Evolutionary conservation across 2,329 filamentous ascomycete species (phyloP), one percentile per base, ranked within the genome.

Genomic region (Phaeosphaeriaceae sp.): DNA sequence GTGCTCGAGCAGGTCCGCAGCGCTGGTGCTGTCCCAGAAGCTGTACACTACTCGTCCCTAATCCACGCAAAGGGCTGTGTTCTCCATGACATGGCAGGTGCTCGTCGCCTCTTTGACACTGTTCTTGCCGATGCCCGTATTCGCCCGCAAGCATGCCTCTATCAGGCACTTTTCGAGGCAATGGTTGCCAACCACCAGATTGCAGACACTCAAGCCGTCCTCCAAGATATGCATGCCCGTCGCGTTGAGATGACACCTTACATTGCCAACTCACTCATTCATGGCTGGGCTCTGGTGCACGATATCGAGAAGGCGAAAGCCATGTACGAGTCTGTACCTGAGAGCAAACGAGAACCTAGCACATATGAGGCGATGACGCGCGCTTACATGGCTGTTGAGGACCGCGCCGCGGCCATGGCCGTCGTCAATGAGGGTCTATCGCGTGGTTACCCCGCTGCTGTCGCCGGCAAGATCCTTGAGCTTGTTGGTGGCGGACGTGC

Each of bases 281-380:
- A 97, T 69, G 94, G 94, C 56, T 99, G 94, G 93, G 90, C 93
- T 17, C 83, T 87, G 12, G 89, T 89, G 71, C 88, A 88, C 75
- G 83, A 95, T 56, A 89, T 97, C 36, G 76, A 78, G 52, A 92
- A 91, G 74, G 90, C 92, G 15, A 85, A 87, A 67, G 77, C 82
- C 18, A 86, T 97, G 54, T 99, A 96, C 70, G 83, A 89, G 50
- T 81, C 83, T n/a, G 87, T 99, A 3, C 84, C 87, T 7, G 82
- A 85, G 21, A 83, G 86, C 46, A 92, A 87, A 77, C 87, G 94
- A 48, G 94, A 99, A 78, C 94, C 94, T 3, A 97, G 92, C 79
- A 99, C 94, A 4, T 99, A 99, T 73, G 94, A 99, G 77, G 92
- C 93, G 33, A 99, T 99, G 94, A 96, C 92, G 4, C 84, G 94